These are phyloP conservation scores for Leccinum uliginosum DNA, from an alignment of 768 basidiomycete species.

Conservation along the genomic window DNA sequence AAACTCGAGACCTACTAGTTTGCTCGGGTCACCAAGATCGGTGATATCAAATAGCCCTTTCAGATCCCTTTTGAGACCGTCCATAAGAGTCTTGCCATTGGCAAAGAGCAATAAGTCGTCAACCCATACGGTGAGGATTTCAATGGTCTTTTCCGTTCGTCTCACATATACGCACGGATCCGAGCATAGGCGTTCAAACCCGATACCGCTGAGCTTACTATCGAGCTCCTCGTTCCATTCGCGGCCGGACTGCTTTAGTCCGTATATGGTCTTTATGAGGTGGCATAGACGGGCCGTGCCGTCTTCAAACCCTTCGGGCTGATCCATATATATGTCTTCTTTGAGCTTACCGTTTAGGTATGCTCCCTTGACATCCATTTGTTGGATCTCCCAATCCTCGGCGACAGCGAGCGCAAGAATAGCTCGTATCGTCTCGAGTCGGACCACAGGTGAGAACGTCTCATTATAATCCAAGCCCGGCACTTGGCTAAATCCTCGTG, in stretches of 20 bases:
- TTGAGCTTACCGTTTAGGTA: not conserved
- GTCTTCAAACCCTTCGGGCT: not conserved
- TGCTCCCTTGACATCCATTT: not conserved
- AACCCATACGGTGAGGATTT: constrained; percentile 23
- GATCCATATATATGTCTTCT: not conserved
- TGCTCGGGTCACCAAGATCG: constrained; percentile 15
- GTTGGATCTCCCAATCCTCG: not conserved
- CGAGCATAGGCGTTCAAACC: not conserved
- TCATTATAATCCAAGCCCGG: not conserved
- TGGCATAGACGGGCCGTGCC: not conserved
- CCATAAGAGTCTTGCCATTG: not conserved
- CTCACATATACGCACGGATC: constrained; percentile 3
- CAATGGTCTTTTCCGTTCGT: not conserved
- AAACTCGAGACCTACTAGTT: constrained; percentile 17
- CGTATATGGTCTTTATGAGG: not conserved
- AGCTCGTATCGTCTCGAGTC: not conserved
- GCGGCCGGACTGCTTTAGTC: not conserved
- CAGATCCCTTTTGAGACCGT: not conserved
- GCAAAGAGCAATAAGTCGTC: constrained; percentile 5
- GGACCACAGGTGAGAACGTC: not conserved
- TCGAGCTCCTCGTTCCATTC: not conserved
- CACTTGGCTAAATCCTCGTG: not conserved
- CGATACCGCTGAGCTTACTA: not conserved
- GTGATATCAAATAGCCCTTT: constrained; percentile 3
- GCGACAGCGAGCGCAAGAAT: not conserved